Evolutionary conservation across 2,329 filamentous ascomycete species (phyloP).

Genomic region (Aspergillus neotritici): DNA sequence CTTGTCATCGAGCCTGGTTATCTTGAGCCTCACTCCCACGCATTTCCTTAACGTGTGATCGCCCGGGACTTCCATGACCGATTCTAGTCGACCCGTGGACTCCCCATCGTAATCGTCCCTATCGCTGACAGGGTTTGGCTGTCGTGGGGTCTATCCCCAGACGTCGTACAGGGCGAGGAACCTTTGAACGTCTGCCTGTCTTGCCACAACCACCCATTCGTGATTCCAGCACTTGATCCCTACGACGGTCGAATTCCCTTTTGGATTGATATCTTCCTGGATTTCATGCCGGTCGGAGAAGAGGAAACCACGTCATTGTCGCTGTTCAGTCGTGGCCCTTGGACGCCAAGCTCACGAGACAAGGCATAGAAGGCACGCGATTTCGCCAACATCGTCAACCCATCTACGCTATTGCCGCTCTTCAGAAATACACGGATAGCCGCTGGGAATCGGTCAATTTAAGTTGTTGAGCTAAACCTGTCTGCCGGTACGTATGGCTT

Average conservation of each 20-base stretch:
- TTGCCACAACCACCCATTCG: neutral
- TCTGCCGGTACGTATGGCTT: slow-evolving; percentile 15
- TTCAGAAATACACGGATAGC: too few relatives aligned
- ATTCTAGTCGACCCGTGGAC: neutral
- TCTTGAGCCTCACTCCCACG: too few relatives aligned
- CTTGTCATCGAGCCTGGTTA: neutral
- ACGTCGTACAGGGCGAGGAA: neutral
- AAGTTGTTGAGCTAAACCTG: slow-evolving; percentile 4
- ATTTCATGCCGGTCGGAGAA: too few relatives aligned
- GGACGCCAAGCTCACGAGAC: too few relatives aligned
- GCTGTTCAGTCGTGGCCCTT: too few relatives aligned
- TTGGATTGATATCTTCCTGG: too few relatives aligned
- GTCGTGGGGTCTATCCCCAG: slow-evolving; percentile 1
- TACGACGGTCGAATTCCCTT: too few relatives aligned
- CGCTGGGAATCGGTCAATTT: neutral
- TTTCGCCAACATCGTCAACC: neutral
- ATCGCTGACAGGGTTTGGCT: neutral
- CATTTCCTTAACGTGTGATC: neutral
- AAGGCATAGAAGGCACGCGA: too few relatives aligned
- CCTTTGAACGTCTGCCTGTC: slow-evolving; percentile 1
- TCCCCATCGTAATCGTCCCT: neutral
- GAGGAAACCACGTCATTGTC: too few relatives aligned
- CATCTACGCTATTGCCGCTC: neutral
- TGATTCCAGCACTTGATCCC: too few relatives aligned
- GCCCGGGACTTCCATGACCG: neutral